phyloP scores from a whole-genome alignment of 306 rosid genomes.

The Hippophae tibetana region DNA sequence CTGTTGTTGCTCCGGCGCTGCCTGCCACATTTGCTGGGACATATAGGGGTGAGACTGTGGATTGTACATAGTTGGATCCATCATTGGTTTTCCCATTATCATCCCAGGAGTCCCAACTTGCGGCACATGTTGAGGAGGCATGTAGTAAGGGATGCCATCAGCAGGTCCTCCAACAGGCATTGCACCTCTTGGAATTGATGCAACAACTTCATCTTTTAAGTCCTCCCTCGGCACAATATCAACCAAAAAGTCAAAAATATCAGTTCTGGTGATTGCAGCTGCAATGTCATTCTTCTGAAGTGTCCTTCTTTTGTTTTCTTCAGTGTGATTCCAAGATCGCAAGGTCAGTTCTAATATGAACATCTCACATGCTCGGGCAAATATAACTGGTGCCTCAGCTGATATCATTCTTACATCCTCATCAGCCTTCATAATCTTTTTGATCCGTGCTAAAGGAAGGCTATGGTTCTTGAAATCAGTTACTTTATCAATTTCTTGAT shows the following conservation, averaged over 20 bases:
- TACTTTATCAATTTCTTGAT: constrained; percentile 49
- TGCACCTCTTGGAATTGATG: constrained; percentile 57
- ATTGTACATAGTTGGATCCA: constrained; percentile 11
- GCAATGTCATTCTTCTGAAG: constrained; percentile 68
- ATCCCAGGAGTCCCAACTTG: constrained; percentile 49
- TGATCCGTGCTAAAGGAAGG: constrained; percentile 70
- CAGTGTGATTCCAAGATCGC: constrained; percentile 69
- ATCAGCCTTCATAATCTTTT: constrained; percentile 70
- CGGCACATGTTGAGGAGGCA: constrained; percentile 38
- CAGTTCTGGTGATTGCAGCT: constrained; percentile 64
- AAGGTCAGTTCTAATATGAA: constrained; percentile 59
- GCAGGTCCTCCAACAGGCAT: constrained; percentile 38
- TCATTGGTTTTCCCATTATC: constrained; percentile 51
- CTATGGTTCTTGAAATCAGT: constrained; percentile 68
- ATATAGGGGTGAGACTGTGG: too few species aligned
- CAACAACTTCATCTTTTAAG: constrained; percentile 57
- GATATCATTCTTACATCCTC: constrained; percentile 75
- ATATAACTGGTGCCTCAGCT: constrained; percentile 61
- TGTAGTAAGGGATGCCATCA: constrained; percentile 35
- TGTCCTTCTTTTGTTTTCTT: constrained; percentile 61
- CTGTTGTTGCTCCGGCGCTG: too few species aligned
- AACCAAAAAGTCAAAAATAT: constrained; percentile 60
- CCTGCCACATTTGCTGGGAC: too few species aligned
- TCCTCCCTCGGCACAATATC: constrained; percentile 67
- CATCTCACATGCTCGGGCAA: constrained; percentile 71